A percentile compares a stretch with the other conserved stretches of the same genome.
phyloP scores from a whole-genome alignment of 805 yeast genomes.

The Dipodascus geniculatus region DNA sequence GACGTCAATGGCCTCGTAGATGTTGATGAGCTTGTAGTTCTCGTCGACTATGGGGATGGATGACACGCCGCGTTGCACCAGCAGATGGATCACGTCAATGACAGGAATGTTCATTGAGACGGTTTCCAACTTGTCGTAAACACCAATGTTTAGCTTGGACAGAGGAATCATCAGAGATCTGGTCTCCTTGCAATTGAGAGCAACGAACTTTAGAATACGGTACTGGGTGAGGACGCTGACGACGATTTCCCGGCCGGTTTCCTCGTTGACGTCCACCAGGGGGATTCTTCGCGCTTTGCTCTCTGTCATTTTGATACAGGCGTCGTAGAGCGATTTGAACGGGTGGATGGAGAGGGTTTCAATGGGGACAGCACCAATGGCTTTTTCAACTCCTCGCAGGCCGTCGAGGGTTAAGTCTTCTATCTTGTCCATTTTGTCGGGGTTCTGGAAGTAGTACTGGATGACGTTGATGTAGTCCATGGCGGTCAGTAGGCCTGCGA shows the following conservation, averaged over 20 bases:
- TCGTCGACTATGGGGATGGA: slow-evolving; percentile 90
- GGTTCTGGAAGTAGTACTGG: slow-evolving; percentile 78
- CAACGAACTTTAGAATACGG: slow-evolving; percentile 88
- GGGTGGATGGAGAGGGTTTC: slow-evolving; percentile 89
- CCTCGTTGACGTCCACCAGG: slow-evolving; percentile 85
- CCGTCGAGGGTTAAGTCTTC: slow-evolving; percentile 80
- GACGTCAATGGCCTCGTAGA: slow-evolving; percentile 93
- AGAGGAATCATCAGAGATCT: slow-evolving; percentile 70
- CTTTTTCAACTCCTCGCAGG: slow-evolving; percentile 72
- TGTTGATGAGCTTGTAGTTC: slow-evolving; percentile 57
- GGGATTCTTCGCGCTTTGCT: slow-evolving; percentile 90
- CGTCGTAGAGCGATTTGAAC: slow-evolving; percentile 76
- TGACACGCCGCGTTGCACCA: slow-evolving; percentile 71
- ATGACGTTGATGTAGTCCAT: slow-evolving; percentile 91
- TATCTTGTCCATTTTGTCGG: slow-evolving; percentile 78
- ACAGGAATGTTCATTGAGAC: slow-evolving; percentile 89
- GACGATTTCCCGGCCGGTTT: slow-evolving; percentile 84
- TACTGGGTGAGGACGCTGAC: slow-evolving; percentile 93
- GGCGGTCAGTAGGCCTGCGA: slow-evolving; percentile 89
- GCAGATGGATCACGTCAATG: slow-evolving; percentile 75
- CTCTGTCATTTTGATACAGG: slow-evolving; percentile 83
- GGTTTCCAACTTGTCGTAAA: slow-evolving; percentile 43
- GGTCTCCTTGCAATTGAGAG: slow-evolving; percentile 92
- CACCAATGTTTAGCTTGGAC: slow-evolving; percentile 51
- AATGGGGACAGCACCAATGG: slow-evolving; percentile 74